Percentiles rank a stretch among this genome's conserved stretches.
Conservation (phyloP, 2,329 filamentous ascomycete genomes). For the Lecanosticta acicola region DNA sequence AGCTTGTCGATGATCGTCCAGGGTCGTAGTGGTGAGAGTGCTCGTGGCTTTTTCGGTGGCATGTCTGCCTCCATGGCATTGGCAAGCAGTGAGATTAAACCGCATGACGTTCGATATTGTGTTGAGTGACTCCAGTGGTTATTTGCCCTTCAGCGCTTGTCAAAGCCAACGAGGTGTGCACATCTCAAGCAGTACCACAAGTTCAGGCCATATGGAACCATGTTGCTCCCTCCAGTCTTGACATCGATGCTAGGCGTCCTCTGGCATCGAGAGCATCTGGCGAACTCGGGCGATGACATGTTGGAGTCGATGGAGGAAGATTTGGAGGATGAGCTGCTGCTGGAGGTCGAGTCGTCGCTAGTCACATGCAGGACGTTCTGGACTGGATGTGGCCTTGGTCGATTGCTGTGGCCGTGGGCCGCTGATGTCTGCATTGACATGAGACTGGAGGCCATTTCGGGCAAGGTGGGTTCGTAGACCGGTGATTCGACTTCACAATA, state of each 20-base stretch:
- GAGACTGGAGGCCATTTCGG: slow-evolving; percentile 22
- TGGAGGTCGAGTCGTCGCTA: slow-evolving; percentile 27
- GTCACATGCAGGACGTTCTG: slow-evolving; percentile 32
- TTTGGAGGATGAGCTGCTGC: slow-evolving; percentile 15
- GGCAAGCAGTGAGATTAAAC: too few species aligned
- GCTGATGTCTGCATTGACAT: slow-evolving; percentile 32
- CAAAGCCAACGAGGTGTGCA: slow-evolving; percentile 32
- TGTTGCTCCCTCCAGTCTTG: slow-evolving; percentile 32
- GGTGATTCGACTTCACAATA: slow-evolving; percentile 6
- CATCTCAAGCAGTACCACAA: slow-evolving; percentile 36
- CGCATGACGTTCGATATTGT: too few species aligned
- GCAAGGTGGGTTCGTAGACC: not conserved
- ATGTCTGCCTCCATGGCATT: too few species aligned
- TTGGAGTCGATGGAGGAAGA: slow-evolving; percentile 18
- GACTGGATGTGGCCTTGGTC: slow-evolving; percentile 30
- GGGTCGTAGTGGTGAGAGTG: too few species aligned
- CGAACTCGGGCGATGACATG: slow-evolving; percentile 21
- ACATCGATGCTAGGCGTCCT: slow-evolving; percentile 31
- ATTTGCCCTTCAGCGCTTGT: slow-evolving; percentile 24
- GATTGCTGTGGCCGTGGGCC: slow-evolving; percentile 21
- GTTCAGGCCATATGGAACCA: slow-evolving; percentile 35
- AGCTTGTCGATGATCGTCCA: too few species aligned
- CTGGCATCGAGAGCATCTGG: slow-evolving; percentile 35
- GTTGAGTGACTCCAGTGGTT: too few species aligned
- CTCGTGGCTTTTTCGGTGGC: too few species aligned